Base-by-base conservation (phyloP, 192 early-diverging fungal species). In the Entrophospora sp. region DNA sequence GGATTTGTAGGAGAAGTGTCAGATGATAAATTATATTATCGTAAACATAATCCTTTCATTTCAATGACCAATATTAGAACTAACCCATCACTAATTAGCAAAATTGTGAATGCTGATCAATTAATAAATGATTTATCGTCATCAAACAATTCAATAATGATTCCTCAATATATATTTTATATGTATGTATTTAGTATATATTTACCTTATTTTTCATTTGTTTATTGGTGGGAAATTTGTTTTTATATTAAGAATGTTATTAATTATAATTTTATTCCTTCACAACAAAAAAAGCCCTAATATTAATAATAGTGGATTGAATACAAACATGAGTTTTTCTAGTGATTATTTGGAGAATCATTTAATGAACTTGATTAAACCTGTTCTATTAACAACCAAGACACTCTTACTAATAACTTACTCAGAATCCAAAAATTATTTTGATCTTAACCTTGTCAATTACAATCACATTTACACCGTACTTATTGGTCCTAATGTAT, bases 41-140 rank as follows among this genome's bases (percentile, higher is more conserved):
- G 89, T 57, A 91, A 89, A 69, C 89, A 91, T 73, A 87, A 87
- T 68, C 89, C 89, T 8, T 88, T 91, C 67, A 78, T 86, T 40
- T 77, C 73, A 27, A 82, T 83, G 63, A 75, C 64, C 46, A 71
- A 69, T 38, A 84, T 91, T 56, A 44, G 63, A 20, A 67, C 31
- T 36, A 81, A 87, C 71, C n/a, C 79, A 8, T 64, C 79, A 25
- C 73, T 83, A 14, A 87, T 86, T 69, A 77, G 77, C 45, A 87
- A 84, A 4, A 80, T 89, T 51, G 87, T 89, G 10, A 70, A 69
- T 48, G 62, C 74, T 12, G 66, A 69, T 28, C 78, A 89, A 69
- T 62, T 90, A 30, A 69, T 71, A 28, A 70, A 46, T 14, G 89
- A 90, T 65, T 67, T 81, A 34, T n/a, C n/a, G n/a, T n/a, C n/a